Percentiles rank a stretch among this genome's conserved stretches.
Conservation (phyloP, 164 flowering plant species). For the Berberis vulgaris region DNA sequence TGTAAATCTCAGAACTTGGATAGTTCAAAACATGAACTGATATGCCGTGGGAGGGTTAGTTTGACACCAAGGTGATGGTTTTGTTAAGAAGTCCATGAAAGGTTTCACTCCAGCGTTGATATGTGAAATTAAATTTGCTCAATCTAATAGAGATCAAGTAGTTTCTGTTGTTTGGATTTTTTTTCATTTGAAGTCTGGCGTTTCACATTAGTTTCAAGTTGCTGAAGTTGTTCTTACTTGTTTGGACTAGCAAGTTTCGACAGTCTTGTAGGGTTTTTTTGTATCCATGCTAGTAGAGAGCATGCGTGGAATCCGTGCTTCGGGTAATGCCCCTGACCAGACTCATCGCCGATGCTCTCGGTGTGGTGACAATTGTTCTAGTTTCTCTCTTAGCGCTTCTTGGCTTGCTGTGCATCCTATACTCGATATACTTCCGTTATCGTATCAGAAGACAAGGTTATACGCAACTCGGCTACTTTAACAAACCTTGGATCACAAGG, state of each 20-base stretch:
- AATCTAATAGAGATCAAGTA: too few relatives aligned
- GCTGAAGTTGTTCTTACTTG: slow-evolving; percentile 11
- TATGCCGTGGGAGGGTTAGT: too few relatives aligned
- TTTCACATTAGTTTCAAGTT: background rate
- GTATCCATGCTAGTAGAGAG: slow-evolving; percentile 97
- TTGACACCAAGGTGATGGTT: too few relatives aligned
- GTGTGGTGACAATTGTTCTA: slow-evolving; percentile 90
- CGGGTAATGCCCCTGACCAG: slow-evolving; percentile 99
- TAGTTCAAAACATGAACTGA: too few relatives aligned
- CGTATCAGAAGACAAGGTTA: slow-evolving; percentile 42
- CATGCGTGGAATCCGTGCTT: slow-evolving; percentile 91
- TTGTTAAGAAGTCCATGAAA: too few relatives aligned
- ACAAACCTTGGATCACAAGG: slow-evolving; percentile 88
- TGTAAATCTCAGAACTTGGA: too few relatives aligned
- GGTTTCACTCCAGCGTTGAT: too few relatives aligned
- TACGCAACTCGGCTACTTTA: slow-evolving; percentile 60
- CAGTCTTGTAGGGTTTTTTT: slow-evolving; percentile 16
- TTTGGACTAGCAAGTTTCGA: slow-evolving; percentile 17
- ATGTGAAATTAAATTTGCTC: too few relatives aligned
- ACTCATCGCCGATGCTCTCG: slow-evolving; percentile 84
- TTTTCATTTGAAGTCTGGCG: slow-evolving; percentile 9
- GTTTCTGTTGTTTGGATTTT: background rate
- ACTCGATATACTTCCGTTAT: slow-evolving; percentile 59
- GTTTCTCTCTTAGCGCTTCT: slow-evolving; percentile 54
- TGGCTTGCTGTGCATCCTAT: slow-evolving; percentile 70